Evolutionary conservation across 1,284 basidiomycete species (phyloP).

Genomic region (Anthracocystis walkeri): DNA sequence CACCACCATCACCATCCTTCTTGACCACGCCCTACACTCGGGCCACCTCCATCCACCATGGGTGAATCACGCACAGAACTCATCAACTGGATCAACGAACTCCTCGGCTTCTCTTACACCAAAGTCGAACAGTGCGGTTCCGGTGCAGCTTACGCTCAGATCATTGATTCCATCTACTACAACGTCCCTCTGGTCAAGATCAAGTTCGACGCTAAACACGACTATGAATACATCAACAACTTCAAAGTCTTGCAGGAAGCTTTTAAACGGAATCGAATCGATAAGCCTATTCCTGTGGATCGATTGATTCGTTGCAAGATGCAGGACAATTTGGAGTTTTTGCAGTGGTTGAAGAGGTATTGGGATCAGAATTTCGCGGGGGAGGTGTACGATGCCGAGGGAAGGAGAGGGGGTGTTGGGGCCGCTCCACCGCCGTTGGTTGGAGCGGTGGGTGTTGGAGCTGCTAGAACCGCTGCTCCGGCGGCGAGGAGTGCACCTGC

Average conservation of each 20-base stretch:
- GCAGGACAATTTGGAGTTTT: constrained; percentile 99
- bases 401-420: constrained; percentile 77
- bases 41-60: constrained; percentile 28
- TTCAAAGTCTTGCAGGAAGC: constrained; percentile 87
- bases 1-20: constrained; percentile 4
- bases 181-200: constrained; percentile 66
- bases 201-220: constrained; percentile 74
- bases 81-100: constrained; percentile 91
- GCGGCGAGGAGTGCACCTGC: constrained; percentile 14
- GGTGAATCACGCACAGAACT: constrained; percentile 80
- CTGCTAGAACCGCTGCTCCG: constrained; percentile 27
- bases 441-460: constrained; percentile 53
- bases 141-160: constrained; percentile 70
- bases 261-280: constrained; percentile 78
- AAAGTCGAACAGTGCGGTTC: constrained; percentile 84
- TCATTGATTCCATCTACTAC: constrained; percentile 89
- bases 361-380: constrained; percentile 94
- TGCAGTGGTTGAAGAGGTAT: constrained; percentile 96
- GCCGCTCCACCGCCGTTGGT: constrained; percentile 67
- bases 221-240: constrained; percentile 95
- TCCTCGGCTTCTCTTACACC: constrained; percentile 88
- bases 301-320: constrained; percentile 97
- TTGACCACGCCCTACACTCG: not conserved
- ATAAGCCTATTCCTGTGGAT: constrained; percentile 96
- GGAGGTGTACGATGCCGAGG: constrained; percentile 87